Conservation (phyloP, 495 filamentous ascomycete species). For the Daldinia concentrica region DNA sequence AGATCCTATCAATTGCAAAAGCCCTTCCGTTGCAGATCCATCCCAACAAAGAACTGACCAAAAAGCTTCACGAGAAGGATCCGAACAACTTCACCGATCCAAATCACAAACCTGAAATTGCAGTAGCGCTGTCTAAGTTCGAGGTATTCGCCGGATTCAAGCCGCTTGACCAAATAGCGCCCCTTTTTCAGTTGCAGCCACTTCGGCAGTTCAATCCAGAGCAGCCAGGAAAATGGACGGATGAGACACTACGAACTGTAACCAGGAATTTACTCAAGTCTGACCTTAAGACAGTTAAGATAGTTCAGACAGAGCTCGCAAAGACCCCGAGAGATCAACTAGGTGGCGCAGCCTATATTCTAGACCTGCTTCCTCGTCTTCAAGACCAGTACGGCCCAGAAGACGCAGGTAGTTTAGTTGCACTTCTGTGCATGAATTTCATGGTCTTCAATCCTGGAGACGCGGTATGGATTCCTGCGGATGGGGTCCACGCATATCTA, state of each 20-base stretch:
- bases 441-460: slow-evolving; percentile 71
- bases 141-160: slow-evolving; percentile 84
- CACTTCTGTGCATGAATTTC: slow-evolving; percentile 78
- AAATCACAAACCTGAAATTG: slow-evolving; percentile 88
- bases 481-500: slow-evolving; percentile 82
- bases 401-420: slow-evolving; percentile 71
- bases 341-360: slow-evolving; percentile 65
- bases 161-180: slow-evolving; percentile 66
- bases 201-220: slow-evolving; percentile 62
- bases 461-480: slow-evolving; percentile 77
- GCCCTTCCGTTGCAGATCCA: slow-evolving; percentile 85
- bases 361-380: slow-evolving; percentile 70
- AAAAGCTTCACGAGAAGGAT: slow-evolving; percentile 68
- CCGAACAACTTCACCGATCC: slow-evolving; percentile 72
- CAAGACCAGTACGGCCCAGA: slow-evolving; percentile 68
- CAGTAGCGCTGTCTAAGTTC: slow-evolving; percentile 77
- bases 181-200: slow-evolving; percentile 63
- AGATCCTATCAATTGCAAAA: slow-evolving; percentile 80
- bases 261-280: slow-evolving; percentile 66
- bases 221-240: slow-evolving; percentile 59
- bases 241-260: slow-evolving; percentile 68
- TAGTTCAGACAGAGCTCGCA: slow-evolving; percentile 61
- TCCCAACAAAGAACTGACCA: slow-evolving; percentile 72
- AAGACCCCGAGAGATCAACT: slow-evolving; percentile 59
- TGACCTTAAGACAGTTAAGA: slow-evolving; percentile 59